phyloP scores from a whole-genome alignment of 305 asterid species.

The Plantago coronopus region DNA sequence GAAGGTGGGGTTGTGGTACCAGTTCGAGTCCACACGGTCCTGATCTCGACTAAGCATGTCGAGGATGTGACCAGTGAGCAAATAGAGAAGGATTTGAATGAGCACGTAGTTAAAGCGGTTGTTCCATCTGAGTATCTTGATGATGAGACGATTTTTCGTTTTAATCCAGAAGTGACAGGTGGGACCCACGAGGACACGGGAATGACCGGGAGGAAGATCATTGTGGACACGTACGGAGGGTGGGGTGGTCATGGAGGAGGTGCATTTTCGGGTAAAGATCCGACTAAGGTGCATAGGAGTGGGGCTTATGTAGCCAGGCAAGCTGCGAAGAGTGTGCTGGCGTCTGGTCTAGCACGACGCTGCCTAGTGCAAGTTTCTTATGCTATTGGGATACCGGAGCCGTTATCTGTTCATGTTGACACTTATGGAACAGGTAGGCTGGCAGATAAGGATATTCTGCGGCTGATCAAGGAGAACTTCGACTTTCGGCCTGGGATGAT shows the following conservation, averaged over 20 bases:
- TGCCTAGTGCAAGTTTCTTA: constrained; percentile 33
- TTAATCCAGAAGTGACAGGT: constrained; percentile 24
- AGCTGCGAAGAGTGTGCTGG: constrained; percentile 41
- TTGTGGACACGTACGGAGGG: no score
- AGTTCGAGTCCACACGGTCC: constrained; percentile 25
- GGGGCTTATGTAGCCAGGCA: constrained; percentile 32
- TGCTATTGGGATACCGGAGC: constrained; percentile 32
- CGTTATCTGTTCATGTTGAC: constrained; percentile 32
- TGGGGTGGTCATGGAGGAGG: constrained; percentile 34
- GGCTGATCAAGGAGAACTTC: constrained; percentile 25
- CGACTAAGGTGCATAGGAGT: constrained; percentile 31
- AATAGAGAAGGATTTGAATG: constrained; percentile 19
- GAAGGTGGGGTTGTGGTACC: constrained; percentile 34
- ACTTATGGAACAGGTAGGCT: constrained; percentile 32
- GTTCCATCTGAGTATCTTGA: constrained; percentile 28
- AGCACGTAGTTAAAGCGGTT: constrained; percentile 24
- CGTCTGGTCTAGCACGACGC: constrained; percentile 32
- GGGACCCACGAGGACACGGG: constrained; percentile 30
- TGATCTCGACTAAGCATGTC: constrained; percentile 31
- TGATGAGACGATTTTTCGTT: constrained; percentile 23
- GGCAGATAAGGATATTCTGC: constrained; percentile 21
- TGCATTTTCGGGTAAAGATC: constrained; percentile 31
- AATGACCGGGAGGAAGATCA: constrained; percentile 31
- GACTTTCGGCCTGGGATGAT: constrained; percentile 38
- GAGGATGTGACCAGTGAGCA: constrained; percentile 25